These are phyloP conservation scores for Ceratobasidium theobromae DNA, from an alignment of 1,284 basidiomycete genomes.

Conservation along the genomic window DNA sequence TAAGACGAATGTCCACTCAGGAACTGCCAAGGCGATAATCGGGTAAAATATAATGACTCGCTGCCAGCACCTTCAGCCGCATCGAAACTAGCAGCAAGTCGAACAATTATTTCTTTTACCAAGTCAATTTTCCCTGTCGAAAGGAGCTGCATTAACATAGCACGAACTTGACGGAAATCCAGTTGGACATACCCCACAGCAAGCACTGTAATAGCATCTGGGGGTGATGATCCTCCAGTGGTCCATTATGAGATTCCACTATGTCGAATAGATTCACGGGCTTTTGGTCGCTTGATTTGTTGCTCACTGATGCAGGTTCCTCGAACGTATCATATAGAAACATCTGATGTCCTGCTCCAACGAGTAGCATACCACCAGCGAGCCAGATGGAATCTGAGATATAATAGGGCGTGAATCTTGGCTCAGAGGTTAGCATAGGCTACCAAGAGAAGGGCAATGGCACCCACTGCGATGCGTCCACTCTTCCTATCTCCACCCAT, in stretches of 20 bases:
- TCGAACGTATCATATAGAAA: constrained; percentile 61
- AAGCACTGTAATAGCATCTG: constrained; percentile 90
- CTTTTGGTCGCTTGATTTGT: constrained; percentile 34
- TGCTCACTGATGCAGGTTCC: constrained; percentile 1
- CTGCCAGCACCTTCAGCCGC: constrained; percentile 40
- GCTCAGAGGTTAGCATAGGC: constrained; percentile 8
- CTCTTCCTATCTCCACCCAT: constrained; percentile 73
- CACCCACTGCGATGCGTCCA: constrained; percentile 67
- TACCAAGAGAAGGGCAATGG: constrained; percentile 1
- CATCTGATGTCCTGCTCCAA: constrained; percentile 77
- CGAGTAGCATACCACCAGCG: constrained; percentile 71
- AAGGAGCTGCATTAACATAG: neutral
- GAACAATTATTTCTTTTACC: constrained; percentile 77
- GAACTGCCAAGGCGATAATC: constrained; percentile 27
- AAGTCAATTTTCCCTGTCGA: constrained; percentile 72
- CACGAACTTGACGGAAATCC: neutral
- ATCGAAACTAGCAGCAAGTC: constrained; percentile 54
- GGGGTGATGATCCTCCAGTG: constrained; percentile 85
- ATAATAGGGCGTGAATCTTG: constrained; percentile 69
- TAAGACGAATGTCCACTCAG: neutral
- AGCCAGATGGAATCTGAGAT: constrained; percentile 90
- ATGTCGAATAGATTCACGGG: constrained; percentile 71
- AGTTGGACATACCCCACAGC: constrained; percentile 70
- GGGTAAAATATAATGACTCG: constrained; percentile 39
- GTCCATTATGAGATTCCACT: constrained; percentile 79